Evolutionary conservation across 257 asterid species (phyloP), one percentile per base, ranked within the genome.

Genomic region (Haberlea rhodopensis): DNA sequence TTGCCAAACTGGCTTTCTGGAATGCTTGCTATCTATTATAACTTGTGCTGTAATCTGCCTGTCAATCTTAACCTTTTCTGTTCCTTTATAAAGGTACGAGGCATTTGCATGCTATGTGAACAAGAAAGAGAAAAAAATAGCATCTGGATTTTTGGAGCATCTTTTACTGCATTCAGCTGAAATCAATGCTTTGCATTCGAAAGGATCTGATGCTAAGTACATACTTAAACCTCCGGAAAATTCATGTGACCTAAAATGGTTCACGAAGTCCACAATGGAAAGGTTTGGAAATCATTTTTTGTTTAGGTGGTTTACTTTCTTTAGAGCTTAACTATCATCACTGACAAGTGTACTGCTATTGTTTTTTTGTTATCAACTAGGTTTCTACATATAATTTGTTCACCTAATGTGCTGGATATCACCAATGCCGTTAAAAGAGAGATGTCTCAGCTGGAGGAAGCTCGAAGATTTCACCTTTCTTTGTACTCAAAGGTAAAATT

Each of bases 121-220:
- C 73, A 76, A 68, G 75, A 62, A 67, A 78, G 99, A 86, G 72
- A n/a, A n/a, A n/a, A 69, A 70, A 65, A 86, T 77, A 62, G 57
- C 81, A 68, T 90, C 91, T 16, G 99, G 95, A 25, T 72, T 73
- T 68, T 82, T n/a, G n/a, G n/a, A n/a, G n/a, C n/a, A n/a, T n/a
- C n/a, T n/a, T n/a, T n/a, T n/a, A n/a, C n/a, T n/a, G n/a, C n/a
- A n/a, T n/a, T n/a, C n/a, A n/a, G n/a, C n/a, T n/a, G n/a, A n/a
- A n/a, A n/a, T n/a, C n/a, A n/a, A n/a, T n/a, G n/a, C n/a, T n/a
- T n/a, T n/a, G n/a, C n/a, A n/a, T n/a, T n/a, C n/a, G n/a, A n/a
- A n/a, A n/a, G n/a, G n/a, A n/a, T n/a, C n/a, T n/a, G n/a, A n/a
- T n/a, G n/a, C n/a, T n/a, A n/a, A n/a, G n/a, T n/a, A n/a, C n/a